Evolutionary conservation across 768 basidiomycete species (phyloP).

Genomic region (Gloeopeniophorella convolvens): DNA sequence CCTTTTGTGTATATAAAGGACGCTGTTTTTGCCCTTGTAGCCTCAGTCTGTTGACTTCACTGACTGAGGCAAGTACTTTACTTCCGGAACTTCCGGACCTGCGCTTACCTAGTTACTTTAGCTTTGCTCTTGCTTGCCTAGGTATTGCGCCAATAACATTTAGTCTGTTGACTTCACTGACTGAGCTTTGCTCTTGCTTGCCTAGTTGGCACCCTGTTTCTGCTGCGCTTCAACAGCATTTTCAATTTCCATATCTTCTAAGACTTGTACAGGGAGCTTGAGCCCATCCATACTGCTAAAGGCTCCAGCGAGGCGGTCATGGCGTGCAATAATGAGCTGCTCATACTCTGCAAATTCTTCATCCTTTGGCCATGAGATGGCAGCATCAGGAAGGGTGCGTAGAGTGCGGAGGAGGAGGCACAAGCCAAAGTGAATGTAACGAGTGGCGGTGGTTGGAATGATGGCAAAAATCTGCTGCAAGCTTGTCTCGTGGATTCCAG

Average conservation of each 20-base stretch:
- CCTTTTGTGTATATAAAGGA: too few relatives aligned
- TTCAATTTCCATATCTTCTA: not conserved
- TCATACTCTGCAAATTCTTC: not conserved
- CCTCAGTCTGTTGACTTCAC: too few relatives aligned
- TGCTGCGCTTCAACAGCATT: too few relatives aligned
- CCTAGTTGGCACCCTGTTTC: too few relatives aligned
- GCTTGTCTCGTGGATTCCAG: constrained; percentile 33
- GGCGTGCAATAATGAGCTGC: not conserved
- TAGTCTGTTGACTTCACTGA: too few relatives aligned
- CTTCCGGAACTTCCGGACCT: too few relatives aligned
- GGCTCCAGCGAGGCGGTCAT: not conserved
- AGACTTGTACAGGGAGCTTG: not conserved
- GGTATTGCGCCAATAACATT: too few relatives aligned
- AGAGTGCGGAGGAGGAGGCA: constrained; percentile 29
- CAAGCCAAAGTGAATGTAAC: constrained; percentile 32
- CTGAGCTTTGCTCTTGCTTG: too few relatives aligned
- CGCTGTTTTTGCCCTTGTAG: too few relatives aligned
- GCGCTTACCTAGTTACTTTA: too few relatives aligned
- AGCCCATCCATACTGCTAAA: constrained; percentile 1
- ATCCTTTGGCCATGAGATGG: not conserved
- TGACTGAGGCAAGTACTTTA: too few relatives aligned
- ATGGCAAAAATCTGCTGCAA: constrained; percentile 39
- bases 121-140: too few relatives aligned
- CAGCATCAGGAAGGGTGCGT: not conserved
- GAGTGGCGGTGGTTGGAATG: constrained; percentile 31